These are phyloP conservation scores for Pulveroboletus ravenelii DNA, from an alignment of 768 basidiomycete species.

Conservation along the genomic window DNA sequence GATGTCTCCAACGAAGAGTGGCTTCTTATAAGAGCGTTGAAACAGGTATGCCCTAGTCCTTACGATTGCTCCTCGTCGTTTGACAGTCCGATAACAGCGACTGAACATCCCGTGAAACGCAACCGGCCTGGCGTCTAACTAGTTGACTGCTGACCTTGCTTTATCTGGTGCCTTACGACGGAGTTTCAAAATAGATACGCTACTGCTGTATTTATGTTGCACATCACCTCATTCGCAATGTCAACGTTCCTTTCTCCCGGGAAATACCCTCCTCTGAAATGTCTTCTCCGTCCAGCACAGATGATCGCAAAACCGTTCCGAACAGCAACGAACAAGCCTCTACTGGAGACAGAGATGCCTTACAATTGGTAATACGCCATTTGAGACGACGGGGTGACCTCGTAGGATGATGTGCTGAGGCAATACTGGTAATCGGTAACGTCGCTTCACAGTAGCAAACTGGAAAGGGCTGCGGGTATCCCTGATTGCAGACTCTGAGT, in stretches of 20 bases:
- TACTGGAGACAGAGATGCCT: conserved; percentile 41
- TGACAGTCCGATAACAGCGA: conserved; percentile 26
- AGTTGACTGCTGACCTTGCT: neutral
- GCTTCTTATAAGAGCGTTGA: conserved; percentile 85
- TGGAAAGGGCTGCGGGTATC: conserved; percentile 92
- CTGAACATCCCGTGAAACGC: conserved; percentile 33
- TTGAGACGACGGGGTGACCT: conserved; percentile 27
- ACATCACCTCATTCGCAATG: neutral
- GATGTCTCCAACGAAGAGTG: conserved; percentile 91
- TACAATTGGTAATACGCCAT: conserved; percentile 52
- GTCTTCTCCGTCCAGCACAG: conserved; percentile 17
- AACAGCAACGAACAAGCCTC: conserved; percentile 24
- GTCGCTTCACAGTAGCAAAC: conserved; percentile 60
- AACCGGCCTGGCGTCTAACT: neutral
- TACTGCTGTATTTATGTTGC: conserved; percentile 31
- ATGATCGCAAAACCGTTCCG: conserved; percentile 10
- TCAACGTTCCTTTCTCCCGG: neutral
- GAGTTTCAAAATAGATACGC: conserved; percentile 18
- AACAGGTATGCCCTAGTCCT: conserved; percentile 45
- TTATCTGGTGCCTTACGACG: conserved; percentile 10
- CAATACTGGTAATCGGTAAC: conserved; percentile 58
- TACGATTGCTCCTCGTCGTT: neutral
- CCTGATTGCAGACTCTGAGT: conserved; percentile 37
- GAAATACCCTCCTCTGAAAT: conserved; percentile 10
- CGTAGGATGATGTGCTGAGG: conserved; percentile 28